Base-by-base conservation (phyloP, 768 basidiomycete species). In the Ephemerocybe angulata region DNA sequence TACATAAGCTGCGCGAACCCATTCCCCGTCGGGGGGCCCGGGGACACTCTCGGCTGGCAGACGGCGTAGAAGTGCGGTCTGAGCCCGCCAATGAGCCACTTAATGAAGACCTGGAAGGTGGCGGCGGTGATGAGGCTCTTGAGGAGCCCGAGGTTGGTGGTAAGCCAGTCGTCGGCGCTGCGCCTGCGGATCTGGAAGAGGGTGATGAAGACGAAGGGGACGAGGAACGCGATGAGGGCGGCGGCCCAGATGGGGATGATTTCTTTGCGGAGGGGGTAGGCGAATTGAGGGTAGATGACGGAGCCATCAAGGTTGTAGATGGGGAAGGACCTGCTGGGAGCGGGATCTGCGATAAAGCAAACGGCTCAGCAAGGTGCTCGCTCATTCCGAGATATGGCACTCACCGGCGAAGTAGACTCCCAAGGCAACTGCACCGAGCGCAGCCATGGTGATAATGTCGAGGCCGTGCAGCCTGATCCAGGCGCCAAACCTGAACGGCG, bases 211-310 rank as follows among this genome's bases (percentile, higher is more conserved):
- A 82, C 67, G 64, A 83, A 80, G 0, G 82, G 82, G 1, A 73
- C 72, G 53, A 83, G 66, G 65, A 81, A 80, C 0, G 80, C 78
- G 42, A 84, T 71, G 33, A 82, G 67, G 0, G 80, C 80, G 4
- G 80, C 78, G 0, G 71, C 68, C 64, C 69, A 83, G 54, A 83
- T 82, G 7, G 82, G 81, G 35, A 84, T 64, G 55, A 82, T 77
- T 60, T 83, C 77, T 54, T 71, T 76, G 11, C 77, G 70, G 0
- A 77, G 61, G 4, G 78, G 78, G 62, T 76, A 78, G 24, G 77
- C 78, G 52, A 76, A 74, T 61, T 82, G 65, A 0, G 82, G 82
- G 58, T 80, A 80, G 21, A 79, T 78, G 28, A 83, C 72, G 52
- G 75, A 62, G 1, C 79, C 81, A 55, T 80, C 66, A 28, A 67